Base-by-base conservation (phyloP, 257 asterid genomes). In the Ocimum tenuiflorum region DNA sequence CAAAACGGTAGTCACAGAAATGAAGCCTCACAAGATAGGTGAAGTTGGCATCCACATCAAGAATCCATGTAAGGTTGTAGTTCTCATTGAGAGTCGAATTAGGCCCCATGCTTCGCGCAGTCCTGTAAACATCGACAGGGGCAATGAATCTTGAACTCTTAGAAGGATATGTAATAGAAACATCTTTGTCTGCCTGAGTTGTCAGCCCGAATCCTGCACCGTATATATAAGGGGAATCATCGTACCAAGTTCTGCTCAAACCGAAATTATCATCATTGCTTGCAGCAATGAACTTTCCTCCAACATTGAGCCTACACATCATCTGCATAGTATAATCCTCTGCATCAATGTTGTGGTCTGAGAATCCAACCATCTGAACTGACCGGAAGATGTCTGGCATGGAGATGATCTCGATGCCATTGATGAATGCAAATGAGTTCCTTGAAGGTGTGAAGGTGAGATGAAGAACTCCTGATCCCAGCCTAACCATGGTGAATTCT, bases 11-110 rank as follows among this genome's bases (percentile, higher is more conserved):
- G 39, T 91, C 96, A 52, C 91, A 88, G 75, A 91, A 86, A 74
- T 91, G 96, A 11, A 91, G 71, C 81, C 96, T 83, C 73, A 88
- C 77, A 5, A 91, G 80, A 56, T 88, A 91, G 8, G 82, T 86
- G 72, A 81, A 91, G 22, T 77, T 79, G 0, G 63, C 77, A 70
- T 91, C 98, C 7, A 88, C 63, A 0, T 72, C 75, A 29, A 86
- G 82, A 64, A 71, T 70, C 98, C 98, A 91, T 3, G 98, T 85
- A 11, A 86, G 85, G 63, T 91, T 88, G 33, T 65, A 89, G 10
- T 83, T 86, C 17, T 38, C 31, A 43, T 88, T 83, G 8, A 86
- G 77, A 0, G 77, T 72, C 6, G 78, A 50, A 65, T 78, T 77
- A 2, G 84, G 80, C 48, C 95, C 95, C 96, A 85, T 83, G 50